These are phyloP conservation scores for Ciborinia camelliae DNA, from an alignment of 2,329 filamentous ascomycete genomes.

Conservation along the genomic window DNA sequence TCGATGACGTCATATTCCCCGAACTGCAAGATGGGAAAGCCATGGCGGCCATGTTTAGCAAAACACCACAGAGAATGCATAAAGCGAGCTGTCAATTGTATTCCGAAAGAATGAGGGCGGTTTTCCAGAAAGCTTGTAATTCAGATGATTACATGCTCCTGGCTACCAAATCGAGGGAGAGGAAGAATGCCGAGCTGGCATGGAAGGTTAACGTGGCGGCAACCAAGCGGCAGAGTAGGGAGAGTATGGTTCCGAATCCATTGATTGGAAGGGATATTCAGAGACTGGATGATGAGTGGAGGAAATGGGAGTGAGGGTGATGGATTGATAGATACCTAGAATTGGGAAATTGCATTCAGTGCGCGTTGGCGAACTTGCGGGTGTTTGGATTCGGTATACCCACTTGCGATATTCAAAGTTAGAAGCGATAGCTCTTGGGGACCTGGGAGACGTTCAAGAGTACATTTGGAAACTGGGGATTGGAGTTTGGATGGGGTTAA, in stretches of 20 bases:
- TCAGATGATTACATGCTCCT: constrained; percentile 66
- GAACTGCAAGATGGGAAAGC: constrained; percentile 51
- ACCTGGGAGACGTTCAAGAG: neutral
- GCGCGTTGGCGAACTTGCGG: neutral
- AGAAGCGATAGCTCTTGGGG: neutral
- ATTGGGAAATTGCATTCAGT: neutral
- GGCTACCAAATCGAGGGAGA: constrained; percentile 52
- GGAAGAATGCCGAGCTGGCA: constrained; percentile 39
- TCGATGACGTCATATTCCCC: constrained; percentile 73
- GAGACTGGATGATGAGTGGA: constrained; percentile 50
- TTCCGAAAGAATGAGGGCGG: constrained; percentile 70
- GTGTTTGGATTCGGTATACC: neutral
- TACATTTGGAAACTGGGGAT: too few relatives aligned
- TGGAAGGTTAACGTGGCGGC: constrained; percentile 30
- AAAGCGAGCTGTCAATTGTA: constrained; percentile 73
- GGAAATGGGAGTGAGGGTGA: constrained; percentile 45
- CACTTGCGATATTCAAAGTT: neutral
- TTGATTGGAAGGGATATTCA: constrained; percentile 42
- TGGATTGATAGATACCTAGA: neutral
- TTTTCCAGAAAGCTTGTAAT: constrained; percentile 65
- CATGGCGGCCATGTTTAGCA: constrained; percentile 64
- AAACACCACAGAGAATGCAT: constrained; percentile 53
- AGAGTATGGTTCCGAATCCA: constrained; percentile 17
- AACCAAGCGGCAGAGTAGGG: constrained; percentile 24
- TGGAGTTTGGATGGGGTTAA: neutral